Percentiles rank a stretch among this genome's conserved stretches.
Evolutionary conservation across 2,329 filamentous ascomycete species (phyloP).

Genomic region (Byssoonygena ceratinophila): DNA sequence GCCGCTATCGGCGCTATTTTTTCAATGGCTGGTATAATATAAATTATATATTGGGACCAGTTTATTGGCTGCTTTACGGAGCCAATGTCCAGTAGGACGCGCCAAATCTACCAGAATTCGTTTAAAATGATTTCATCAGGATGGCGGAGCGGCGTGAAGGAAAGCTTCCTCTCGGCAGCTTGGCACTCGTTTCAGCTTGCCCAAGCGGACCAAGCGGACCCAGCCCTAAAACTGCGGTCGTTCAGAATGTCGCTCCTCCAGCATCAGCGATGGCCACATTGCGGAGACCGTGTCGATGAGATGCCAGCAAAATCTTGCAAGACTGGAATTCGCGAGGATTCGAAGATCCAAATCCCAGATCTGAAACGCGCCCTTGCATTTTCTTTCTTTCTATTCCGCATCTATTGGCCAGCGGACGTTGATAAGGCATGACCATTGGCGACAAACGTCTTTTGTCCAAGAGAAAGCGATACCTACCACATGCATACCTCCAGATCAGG

Average conservation of each 20-base stretch:
- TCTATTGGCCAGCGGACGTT: neutral
- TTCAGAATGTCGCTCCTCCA: conserved; percentile 1
- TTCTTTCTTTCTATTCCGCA: neutral
- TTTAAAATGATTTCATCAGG: neutral
- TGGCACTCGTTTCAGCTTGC: conserved; percentile 8
- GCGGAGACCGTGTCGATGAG: too few relatives aligned
- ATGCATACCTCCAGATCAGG: neutral
- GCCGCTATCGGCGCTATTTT: too few relatives aligned
- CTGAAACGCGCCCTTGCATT: conserved; percentile 4
- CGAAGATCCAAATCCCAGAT: neutral
- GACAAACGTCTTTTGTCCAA: neutral
- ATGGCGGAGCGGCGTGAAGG: conserved; percentile 3
- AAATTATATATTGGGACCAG: neutral
- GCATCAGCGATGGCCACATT: neutral
- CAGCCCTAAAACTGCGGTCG: conserved; percentile 9
- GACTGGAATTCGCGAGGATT: too few relatives aligned
- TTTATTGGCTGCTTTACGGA: neutral
- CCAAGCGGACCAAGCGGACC: neutral
- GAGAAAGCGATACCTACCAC: neutral
- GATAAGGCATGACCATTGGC: neutral
- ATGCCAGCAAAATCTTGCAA: too few relatives aligned
- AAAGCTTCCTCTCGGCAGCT: neutral
- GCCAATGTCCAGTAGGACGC: neutral
- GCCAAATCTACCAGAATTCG: neutral
- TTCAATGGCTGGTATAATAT: too few relatives aligned